These are phyloP conservation scores for Acaromyces ingoldii DNA, from an alignment of 1,284 basidiomycete genomes.

Conservation along the genomic window DNA sequence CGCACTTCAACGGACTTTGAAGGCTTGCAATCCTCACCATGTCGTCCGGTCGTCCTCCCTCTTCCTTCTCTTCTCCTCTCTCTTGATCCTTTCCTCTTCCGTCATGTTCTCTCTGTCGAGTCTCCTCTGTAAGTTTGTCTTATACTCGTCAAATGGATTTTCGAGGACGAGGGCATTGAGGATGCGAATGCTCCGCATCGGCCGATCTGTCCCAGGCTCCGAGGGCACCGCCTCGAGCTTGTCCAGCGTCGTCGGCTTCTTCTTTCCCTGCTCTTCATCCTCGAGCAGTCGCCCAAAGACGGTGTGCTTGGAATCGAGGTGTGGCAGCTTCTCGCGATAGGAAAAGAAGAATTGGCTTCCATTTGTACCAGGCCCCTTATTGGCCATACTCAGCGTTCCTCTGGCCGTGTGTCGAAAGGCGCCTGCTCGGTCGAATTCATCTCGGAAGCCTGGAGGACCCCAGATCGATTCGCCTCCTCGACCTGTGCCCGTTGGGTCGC, in stretches of 20 bases:
- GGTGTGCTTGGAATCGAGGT: constrained; percentile 72
- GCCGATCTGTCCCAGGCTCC: constrained; percentile 78
- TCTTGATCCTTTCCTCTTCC: constrained; percentile 20
- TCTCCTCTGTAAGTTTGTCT: constrained; percentile 15
- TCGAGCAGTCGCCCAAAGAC: constrained; percentile 88
- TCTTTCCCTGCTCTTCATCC: constrained; percentile 64
- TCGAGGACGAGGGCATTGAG: constrained; percentile 28
- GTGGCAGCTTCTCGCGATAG: constrained; percentile 61
- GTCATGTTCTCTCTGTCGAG: constrained; percentile 23
- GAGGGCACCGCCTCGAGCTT: constrained; percentile 74
- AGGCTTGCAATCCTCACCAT: too few species aligned
- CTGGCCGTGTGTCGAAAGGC: constrained; percentile 34
- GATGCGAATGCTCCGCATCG: constrained; percentile 66
- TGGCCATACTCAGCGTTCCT: constrained; percentile 48
- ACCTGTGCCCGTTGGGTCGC: constrained; percentile 93
- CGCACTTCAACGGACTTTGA: neutral
- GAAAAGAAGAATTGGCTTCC: constrained; percentile 44
- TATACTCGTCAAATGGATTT: constrained; percentile 43
- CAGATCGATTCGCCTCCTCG: constrained; percentile 88
- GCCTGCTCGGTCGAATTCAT: constrained; percentile 66
- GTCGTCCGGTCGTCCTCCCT: constrained; percentile 45
- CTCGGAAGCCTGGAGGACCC: constrained; percentile 90
- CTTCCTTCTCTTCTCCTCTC: constrained; percentile 34
- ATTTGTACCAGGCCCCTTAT: constrained; percentile 43
- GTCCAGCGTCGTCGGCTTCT: constrained; percentile 63